Evolutionary conservation across 2,329 filamentous ascomycete genomes (phyloP), one percentile per base, ranked within the genome.

Genomic region (Raffaelea ambrosiae): DNA sequence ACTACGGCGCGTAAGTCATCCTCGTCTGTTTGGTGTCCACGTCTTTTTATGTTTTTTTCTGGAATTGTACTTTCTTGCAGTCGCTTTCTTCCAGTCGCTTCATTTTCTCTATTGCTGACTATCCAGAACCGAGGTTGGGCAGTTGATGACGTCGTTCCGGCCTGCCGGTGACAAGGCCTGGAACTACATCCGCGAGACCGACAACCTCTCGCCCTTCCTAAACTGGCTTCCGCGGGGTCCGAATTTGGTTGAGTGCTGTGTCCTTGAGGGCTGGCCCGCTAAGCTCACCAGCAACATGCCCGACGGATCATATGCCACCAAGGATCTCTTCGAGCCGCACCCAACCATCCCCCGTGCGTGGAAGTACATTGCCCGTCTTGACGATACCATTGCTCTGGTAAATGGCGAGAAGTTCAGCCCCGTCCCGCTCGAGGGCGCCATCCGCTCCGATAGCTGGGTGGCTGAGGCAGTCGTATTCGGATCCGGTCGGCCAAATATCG

Each of bases 81-180:
- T 38, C 35, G 7, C 16, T 38, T 10, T 8, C 35, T 38, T n/a
- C 18, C 35, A 9, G 9, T 33, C 16, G 9, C 31, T 33, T 33
- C 31, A 9, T 9, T 33, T 9, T 33, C 31, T 9, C 16, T 9
- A 9, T 16, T 9, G 18, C 35, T 38, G 35, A 38, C 35, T 19
- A 16, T 19, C 13, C 16, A 38, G 48, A 21, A 83, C 80, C 0
- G 80, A 84, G 57, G 76, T 73, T 1, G 78, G 79, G 5, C 73
- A 79, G 55, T 59, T 83, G 14, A 81, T 81, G 75, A 81, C 76
- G 1, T 80, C 77, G 0, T 72, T 74, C 53, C 66, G 79, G 10
- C 66, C 70, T 0, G 57, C 59, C 3, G 70, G 63, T 1, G 80
- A 83, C 58, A 71, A 70, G 39, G 72, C 67, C 3, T 84, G 80